Conservation (phyloP, 2,329 filamentous ascomycete genomes). For the Cladosporium halotolerans region DNA sequence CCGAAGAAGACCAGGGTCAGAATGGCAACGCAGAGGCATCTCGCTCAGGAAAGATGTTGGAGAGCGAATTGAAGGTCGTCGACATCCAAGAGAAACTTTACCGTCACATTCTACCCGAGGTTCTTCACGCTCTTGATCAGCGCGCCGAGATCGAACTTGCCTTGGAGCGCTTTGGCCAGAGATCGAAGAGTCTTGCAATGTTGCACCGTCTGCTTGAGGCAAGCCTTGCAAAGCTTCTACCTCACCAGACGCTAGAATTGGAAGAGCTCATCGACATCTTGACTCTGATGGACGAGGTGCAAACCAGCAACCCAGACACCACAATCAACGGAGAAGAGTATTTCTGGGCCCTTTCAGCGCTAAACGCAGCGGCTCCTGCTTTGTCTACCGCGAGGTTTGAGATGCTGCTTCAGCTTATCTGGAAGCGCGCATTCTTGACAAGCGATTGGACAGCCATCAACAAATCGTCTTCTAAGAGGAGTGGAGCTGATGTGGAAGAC, state of each 20-base stretch:
- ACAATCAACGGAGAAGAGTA: conserved; percentile 57
- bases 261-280: conserved; percentile 65
- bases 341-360: conserved; percentile 60
- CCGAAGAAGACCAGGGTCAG: conserved; percentile 33
- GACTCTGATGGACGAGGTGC: conserved; percentile 61
- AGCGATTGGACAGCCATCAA: conserved; percentile 82
- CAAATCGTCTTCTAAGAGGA: conserved; percentile 56
- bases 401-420: conserved; percentile 59
- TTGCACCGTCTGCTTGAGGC: conserved; percentile 67
- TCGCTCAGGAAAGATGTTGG: conserved; percentile 5
- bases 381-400: conserved; percentile 50
- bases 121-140: conserved; percentile 69
- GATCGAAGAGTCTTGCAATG: conserved; percentile 45
- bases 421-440: conserved; percentile 76
- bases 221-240: conserved; percentile 62
- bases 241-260: conserved; percentile 59
- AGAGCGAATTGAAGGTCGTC: conserved; percentile 60
- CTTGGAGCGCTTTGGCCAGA: conserved; percentile 55
- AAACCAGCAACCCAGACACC: conserved; percentile 41
- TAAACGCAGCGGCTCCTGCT: conserved; percentile 49
- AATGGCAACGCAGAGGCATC: conserved; percentile 11
- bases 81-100: conserved; percentile 75
- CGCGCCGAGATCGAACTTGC: conserved; percentile 71
- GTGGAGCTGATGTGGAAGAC: conserved; percentile 60
- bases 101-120: conserved; percentile 60